Evolutionary conservation across 495 filamentous ascomycete genomes (phyloP), one percentile per base, ranked within the genome.

Genomic region (Cercophora sp.): DNA sequence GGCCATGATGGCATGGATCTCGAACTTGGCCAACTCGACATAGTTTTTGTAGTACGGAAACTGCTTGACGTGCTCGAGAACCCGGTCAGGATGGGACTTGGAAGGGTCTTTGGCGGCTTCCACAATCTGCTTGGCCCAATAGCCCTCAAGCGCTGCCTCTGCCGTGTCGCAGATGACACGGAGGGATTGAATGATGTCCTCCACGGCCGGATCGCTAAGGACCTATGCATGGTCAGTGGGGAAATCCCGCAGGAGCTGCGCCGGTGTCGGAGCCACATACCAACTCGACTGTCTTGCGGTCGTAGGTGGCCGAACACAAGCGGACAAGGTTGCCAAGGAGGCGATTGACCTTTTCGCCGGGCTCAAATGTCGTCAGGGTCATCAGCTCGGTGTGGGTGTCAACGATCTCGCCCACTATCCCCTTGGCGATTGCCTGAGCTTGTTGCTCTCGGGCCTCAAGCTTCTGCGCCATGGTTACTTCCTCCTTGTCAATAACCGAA

Each of bases 1-100:
- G 5, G 64, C 52, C 18, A 57, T 55, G 19, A 67, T 61, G 31
- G 62, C 56, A 26, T 55, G 60, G 10, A 65, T 51, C 39, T 67
- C 64, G 5, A 65, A 53, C 18, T 60, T 55, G 1, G 64, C 58
- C n/a, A 67, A 41, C 1, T 65, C 60, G 15, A 58, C 43, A 52
- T 67, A 67, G 56, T 67, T 67, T 0, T 56, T 49, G 56, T 61
- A 65, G 48, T 67, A 67, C 0, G 60, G 62, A 10, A 67, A 67
- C 18, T 24, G 50, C 8, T 54, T 32, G 24, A 67, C 60, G 26
- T 47, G 37, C 2, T 53, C 35, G 10, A 52, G 11, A 18, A 56
- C 53, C 11, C 56, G 45, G 6, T 61, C 55, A 6, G 29, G 29
- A 6, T 32, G 29, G 8, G 6, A 13, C 29, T 32, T 32, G n/a